Conservation (phyloP, 176 grass and related monocot genomes). For the Oryza rufipogon region DNA sequence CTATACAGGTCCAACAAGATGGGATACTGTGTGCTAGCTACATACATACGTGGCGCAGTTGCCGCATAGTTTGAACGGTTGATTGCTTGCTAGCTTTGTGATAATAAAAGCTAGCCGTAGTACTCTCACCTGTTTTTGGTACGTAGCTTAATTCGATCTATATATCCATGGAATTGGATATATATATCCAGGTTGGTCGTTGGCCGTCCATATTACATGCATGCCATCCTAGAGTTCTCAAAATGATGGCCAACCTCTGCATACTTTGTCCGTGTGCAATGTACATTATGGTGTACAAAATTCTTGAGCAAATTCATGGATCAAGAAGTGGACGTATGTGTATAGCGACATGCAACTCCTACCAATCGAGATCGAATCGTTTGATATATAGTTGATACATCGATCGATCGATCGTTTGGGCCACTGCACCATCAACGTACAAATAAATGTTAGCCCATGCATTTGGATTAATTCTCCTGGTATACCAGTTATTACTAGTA, state of each 20-base stretch:
- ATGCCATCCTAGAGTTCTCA: background rate
- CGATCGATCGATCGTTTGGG: background rate
- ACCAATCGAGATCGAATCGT: background rate
- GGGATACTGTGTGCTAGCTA: background rate
- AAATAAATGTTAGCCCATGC: background rate
- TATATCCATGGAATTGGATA: background rate
- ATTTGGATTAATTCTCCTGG: background rate
- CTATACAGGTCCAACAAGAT: background rate
- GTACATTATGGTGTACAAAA: background rate
- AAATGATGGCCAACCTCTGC: background rate
- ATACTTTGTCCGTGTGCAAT: background rate
- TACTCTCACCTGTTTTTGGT: background rate
- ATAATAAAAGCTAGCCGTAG: background rate
- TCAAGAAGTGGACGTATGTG: too few species aligned
- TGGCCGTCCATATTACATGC: background rate
- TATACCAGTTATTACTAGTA: background rate
- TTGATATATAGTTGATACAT: background rate
- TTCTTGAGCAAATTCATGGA: background rate
- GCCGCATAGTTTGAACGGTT: constrained; percentile 1
- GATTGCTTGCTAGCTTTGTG: background rate
- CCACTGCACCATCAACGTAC: background rate
- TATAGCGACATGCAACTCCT: constrained; percentile 2
- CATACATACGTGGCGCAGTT: background rate
- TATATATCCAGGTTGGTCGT: background rate
- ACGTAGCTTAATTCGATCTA: background rate